Conservation (phyloP, 78 protist species). For the Dictyostelium capitatum region DNA sequence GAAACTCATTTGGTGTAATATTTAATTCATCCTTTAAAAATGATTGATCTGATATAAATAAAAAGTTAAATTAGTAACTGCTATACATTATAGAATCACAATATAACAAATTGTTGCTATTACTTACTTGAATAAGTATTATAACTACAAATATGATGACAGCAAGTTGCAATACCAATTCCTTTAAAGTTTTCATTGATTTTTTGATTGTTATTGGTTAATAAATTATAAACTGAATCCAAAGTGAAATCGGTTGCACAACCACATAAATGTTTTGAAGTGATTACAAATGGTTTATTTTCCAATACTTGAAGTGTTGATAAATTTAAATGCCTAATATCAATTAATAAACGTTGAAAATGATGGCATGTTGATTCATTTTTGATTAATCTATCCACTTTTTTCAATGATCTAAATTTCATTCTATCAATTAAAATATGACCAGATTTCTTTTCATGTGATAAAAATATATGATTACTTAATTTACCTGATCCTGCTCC, state of each 20-base stretch:
- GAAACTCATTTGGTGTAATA: conserved; percentile 44
- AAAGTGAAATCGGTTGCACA: conserved; percentile 75
- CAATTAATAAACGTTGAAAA: conserved; percentile 50
- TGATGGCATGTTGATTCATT: conserved; percentile 39
- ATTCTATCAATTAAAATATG: conserved; percentile 67
- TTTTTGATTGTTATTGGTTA: not conserved
- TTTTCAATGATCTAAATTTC: conserved; percentile 61
- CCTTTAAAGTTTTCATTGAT: conserved; percentile 21
- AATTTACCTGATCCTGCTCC: conserved; percentile 78
- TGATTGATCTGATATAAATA: conserved; percentile 28
- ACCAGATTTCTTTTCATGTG: conserved; percentile 39
- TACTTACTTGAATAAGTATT: conserved; percentile 59
- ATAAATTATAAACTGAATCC: conserved; percentile 21
- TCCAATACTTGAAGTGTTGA: not conserved
- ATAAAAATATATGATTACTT: conserved; percentile 56
- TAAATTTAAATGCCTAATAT: conserved; percentile 63
- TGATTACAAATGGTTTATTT: conserved; percentile 27
- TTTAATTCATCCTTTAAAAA: conserved; percentile 35
- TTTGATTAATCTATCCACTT: conserved; percentile 35
- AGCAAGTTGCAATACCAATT: conserved; percentile 76
- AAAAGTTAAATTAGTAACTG: too few species aligned
- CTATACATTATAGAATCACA: too few species aligned
- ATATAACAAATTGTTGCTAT: too few species aligned
- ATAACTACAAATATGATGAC: conserved; percentile 62
- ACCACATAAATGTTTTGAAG: conserved; percentile 73